phyloP scores from a whole-genome alignment of 768 basidiomycete genomes.

The Trametopsis cervina region DNA sequence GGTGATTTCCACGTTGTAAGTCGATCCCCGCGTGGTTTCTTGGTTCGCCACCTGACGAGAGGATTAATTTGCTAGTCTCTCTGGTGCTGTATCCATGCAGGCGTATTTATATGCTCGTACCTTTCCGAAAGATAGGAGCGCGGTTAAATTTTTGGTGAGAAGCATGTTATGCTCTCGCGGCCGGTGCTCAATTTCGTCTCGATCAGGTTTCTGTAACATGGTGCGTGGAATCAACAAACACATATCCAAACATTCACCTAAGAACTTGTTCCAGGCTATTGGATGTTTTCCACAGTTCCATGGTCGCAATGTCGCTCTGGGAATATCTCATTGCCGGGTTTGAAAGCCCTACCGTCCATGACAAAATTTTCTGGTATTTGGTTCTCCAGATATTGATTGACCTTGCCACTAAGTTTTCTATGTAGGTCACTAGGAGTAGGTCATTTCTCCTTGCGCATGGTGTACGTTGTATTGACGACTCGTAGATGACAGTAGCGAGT shows the following conservation, averaged over 20 bases:
- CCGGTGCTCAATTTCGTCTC: not conserved
- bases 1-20: conserved; percentile 22
- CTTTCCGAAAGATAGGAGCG: conserved; percentile 13
- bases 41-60: too few relatives aligned
- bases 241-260: too few relatives aligned
- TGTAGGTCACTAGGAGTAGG: conserved; percentile 8
- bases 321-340: conserved; percentile 18
- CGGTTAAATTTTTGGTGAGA: conserved; percentile 17
- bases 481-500: conserved; percentile 14
- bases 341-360: conserved; percentile 13
- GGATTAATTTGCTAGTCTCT: conserved; percentile 12
- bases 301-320: conserved; percentile 19
- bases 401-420: too few relatives aligned
- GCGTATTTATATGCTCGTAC: conserved; percentile 18
- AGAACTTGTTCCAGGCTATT: conserved; percentile 13
- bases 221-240: too few relatives aligned
- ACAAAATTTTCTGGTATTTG: conserved; percentile 19
- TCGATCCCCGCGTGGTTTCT: not conserved
- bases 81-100: conserved; percentile 22
- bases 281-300: conserved; percentile 19
- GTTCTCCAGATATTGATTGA: too few relatives aligned
- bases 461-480: too few relatives aligned
- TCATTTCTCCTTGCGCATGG: conserved; percentile 3
- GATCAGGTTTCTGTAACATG: conserved; percentile 15
- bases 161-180: not conserved